Evolutionary conservation across 305 asterid species (phyloP).

Genomic region (Fraxinus sp.): DNA sequence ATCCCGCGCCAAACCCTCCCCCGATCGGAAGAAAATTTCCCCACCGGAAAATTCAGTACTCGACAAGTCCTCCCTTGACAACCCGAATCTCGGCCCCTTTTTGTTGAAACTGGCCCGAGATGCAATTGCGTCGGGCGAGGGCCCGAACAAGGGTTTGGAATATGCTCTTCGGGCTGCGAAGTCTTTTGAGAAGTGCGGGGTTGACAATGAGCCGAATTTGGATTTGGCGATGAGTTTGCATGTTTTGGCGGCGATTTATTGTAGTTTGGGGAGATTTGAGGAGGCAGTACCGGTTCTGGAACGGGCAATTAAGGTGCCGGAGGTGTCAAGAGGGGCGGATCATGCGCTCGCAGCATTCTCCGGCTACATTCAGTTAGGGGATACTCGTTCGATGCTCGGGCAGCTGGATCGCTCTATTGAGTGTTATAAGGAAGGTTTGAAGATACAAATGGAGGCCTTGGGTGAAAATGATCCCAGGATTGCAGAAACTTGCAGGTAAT

Average conservation of each 20-base stretch:
- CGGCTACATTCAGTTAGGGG: slow-evolving; percentile 95
- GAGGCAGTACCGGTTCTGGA: slow-evolving; percentile 94
- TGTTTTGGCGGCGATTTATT: slow-evolving; percentile 96
- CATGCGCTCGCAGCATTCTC: slow-evolving; percentile 96
- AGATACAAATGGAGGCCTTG: slow-evolving; percentile 86
- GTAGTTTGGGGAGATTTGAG: slow-evolving; percentile 85
- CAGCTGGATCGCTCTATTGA: slow-evolving; percentile 88
- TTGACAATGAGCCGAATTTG: slow-evolving; percentile 72
- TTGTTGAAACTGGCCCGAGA: slow-evolving; percentile 87
- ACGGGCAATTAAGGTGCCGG: slow-evolving; percentile 86
- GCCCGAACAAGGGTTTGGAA: slow-evolving; percentile 80
- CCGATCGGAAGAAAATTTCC: slow-evolving; percentile 93
- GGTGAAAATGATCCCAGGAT: slow-evolving; percentile 96
- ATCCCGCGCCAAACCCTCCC: slow-evolving; percentile 88
- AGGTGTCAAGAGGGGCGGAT: slow-evolving; percentile 77
- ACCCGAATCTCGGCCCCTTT: slow-evolving; percentile 99
- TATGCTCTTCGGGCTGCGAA: slow-evolving; percentile 79
- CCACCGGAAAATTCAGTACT: slow-evolving; percentile 59
- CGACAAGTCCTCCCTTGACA: slow-evolving; percentile 79
- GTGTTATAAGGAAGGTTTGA: slow-evolving; percentile 77
- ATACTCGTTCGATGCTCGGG: slow-evolving; percentile 93
- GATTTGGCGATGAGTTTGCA: slow-evolving; percentile 95
- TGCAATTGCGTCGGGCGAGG: slow-evolving; percentile 89
- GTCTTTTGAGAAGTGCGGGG: slow-evolving; percentile 77
- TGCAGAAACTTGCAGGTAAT: slow-evolving; percentile 95